Base-by-base conservation (phyloP, 108 stramenopile species). In the Skeletonema costatum region DNA sequence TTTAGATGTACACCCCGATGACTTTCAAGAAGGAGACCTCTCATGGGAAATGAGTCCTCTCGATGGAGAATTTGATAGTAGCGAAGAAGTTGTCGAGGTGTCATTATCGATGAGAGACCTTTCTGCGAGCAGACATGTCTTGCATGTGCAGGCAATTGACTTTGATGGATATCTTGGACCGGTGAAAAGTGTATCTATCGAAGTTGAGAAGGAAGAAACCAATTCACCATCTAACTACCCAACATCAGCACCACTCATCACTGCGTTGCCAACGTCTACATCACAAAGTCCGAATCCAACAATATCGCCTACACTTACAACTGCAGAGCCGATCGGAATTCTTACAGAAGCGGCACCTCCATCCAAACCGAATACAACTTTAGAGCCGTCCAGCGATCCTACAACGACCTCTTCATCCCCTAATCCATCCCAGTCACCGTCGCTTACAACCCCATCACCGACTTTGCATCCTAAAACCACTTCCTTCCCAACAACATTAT, bases 121-220 rank as follows among this genome's bases (percentile, higher is more conserved):
- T 17, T 59, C 59, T 73, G 21, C 75, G 6, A 74, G 75, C 11
- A 60, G 59, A 56, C 84, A 85, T 41, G 35, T 11, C 12, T 53
- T 87, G 60, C 79, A 80, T 63, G 66, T 61, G 9, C 83, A 84
- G 32, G 86, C 86, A 16, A 80, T 69, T 11, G 86, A 87, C 59
- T 75, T 59, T 68, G 72, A 74, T 73, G 83, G 73, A 38, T 84
- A 81, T 48, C 32, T 36, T 32, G 86, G 86, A 5, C 78, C 86
- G 11, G 63, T 87, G n/a, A 63, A 71, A 3, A 80, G 78, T 69
- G 36, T 63, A 31, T 80, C 68, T 51, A 69, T 80, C 62, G 68
- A 74, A 6, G 62, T 80, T 14, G 72, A 64, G 50, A 64, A 29
- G 46, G 19, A 41, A 32, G 59, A 25, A 61, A 71, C 42, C 14